Percentiles rank a stretch among this genome's conserved stretches.
Evolutionary conservation across 2,329 filamentous ascomycete species (phyloP).

Genomic region (Huntiella omanensis): DNA sequence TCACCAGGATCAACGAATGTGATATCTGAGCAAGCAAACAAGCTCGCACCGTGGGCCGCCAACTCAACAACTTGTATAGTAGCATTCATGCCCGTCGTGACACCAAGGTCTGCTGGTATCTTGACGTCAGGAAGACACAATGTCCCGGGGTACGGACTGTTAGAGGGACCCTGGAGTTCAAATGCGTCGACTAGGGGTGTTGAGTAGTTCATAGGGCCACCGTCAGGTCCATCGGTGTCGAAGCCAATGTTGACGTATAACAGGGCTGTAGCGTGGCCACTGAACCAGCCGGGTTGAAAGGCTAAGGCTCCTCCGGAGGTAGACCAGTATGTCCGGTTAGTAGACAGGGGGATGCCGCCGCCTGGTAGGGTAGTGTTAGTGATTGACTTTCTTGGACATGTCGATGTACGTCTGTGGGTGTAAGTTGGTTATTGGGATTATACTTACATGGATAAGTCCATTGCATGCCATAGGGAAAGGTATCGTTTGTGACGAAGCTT

Average conservation of each 20-base stretch:
- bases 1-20: conserved; percentile 40
- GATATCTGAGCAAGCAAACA: conserved; percentile 71
- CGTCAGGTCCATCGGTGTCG: conserved; percentile 36
- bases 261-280: conserved; percentile 54
- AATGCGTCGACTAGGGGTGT: conserved; percentile 54
- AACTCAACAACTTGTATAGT: conserved; percentile 63
- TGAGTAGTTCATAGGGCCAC: conserved; percentile 23
- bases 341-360: conserved; percentile 52
- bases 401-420: neutral
- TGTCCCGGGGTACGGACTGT: conserved; percentile 54
- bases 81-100: conserved; percentile 55
- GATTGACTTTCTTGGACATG: neutral
- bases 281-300: conserved; percentile 75
- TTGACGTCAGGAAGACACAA: conserved; percentile 64
- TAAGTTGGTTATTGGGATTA: neutral
- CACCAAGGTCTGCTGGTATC: conserved; percentile 41
- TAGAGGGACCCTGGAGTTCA: conserved; percentile 54
- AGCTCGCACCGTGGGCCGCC: conserved; percentile 53
- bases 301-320: conserved; percentile 54
- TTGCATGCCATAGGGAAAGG: conserved; percentile 48
- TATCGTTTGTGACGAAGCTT: conserved; percentile 43
- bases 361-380: conserved; percentile 27
- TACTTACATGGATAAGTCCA: conserved; percentile 53
- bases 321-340: conserved; percentile 69
- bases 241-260: conserved; percentile 73